Conservation (phyloP, 768 basidiomycete species). For the Asterophora lycoperdoides region DNA sequence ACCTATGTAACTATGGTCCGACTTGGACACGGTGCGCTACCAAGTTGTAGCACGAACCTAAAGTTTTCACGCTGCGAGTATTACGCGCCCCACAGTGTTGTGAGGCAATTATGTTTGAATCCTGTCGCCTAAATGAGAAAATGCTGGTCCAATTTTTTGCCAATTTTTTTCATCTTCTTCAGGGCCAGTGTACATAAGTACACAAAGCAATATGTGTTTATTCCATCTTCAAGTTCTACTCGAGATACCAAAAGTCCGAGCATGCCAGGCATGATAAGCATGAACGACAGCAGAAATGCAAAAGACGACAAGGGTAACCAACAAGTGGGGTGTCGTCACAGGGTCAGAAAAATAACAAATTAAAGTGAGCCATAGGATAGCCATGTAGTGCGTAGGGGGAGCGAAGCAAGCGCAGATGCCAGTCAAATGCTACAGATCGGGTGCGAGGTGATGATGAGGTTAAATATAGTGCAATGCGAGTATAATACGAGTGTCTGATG, state of each 20-base stretch:
- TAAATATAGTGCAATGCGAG: slow-evolving; percentile 8
- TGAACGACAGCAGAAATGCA: background rate
- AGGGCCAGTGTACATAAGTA: too few relatives aligned
- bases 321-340: background rate
- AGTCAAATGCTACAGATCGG: slow-evolving; percentile 10
- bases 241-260: background rate
- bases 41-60: too few relatives aligned
- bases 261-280: background rate
- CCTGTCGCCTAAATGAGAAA: too few relatives aligned
- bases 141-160: too few relatives aligned
- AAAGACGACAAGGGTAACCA: background rate
- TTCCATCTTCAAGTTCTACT: slow-evolving; percentile 3
- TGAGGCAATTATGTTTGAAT: too few relatives aligned
- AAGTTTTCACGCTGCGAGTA: too few relatives aligned
- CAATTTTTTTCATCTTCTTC: too few relatives aligned
- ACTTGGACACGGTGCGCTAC: too few relatives aligned
- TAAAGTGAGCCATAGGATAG: slow-evolving; percentile 12
- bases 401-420: slow-evolving; percentile 6
- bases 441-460: background rate
- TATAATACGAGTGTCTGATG: slow-evolving; percentile 6
- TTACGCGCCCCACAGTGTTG: too few relatives aligned
- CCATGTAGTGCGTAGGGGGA: slow-evolving; percentile 7
- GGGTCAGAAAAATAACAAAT: slow-evolving; percentile 8
- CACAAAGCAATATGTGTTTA: background rate
- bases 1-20: too few relatives aligned